These are phyloP conservation scores for Taphrina deformans DNA, from an alignment of 1,139 yeast genomes.

Conservation along the genomic window DNA sequence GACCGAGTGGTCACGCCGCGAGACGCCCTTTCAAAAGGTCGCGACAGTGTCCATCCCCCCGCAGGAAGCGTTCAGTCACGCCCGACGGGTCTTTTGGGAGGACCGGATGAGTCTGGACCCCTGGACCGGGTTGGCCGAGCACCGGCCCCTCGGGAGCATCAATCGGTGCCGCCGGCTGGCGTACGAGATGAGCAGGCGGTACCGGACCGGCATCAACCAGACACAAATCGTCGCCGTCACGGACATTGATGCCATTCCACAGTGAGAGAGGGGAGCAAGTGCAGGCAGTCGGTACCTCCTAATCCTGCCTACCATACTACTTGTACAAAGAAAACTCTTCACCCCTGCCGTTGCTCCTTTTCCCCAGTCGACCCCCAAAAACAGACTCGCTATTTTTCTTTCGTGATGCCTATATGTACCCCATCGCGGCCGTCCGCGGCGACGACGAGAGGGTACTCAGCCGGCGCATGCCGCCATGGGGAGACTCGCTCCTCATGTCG, in stretches of 20 bases:
- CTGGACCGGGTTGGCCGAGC: constrained; percentile 1
- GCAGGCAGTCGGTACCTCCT: too few relatives aligned
- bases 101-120: constrained; percentile 6
- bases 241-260: constrained; percentile 2
- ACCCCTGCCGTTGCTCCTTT: too few relatives aligned
- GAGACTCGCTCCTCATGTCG: constrained; percentile 4
- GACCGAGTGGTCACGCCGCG: constrained; percentile 3
- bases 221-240: background rate
- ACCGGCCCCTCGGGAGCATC: constrained; percentile 22
- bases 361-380: too few relatives aligned
- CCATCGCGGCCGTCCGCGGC: background rate
- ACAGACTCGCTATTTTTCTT: too few relatives aligned
- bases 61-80: constrained; percentile 10
- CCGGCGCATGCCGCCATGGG: background rate
- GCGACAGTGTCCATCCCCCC: background rate
- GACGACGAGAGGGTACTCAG: constrained; percentile 14
- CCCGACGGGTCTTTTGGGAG: constrained; percentile 14
- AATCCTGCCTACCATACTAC: too few relatives aligned
- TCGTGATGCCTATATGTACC: background rate
- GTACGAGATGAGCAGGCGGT: background rate
- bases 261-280: too few relatives aligned
- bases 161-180: constrained; percentile 7
- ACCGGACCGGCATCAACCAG: background rate
- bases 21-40: constrained; percentile 6
- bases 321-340: too few relatives aligned